Evolutionary conservation across 257 asterid species (phyloP).

Genomic region (Solanum ossicruentum): DNA sequence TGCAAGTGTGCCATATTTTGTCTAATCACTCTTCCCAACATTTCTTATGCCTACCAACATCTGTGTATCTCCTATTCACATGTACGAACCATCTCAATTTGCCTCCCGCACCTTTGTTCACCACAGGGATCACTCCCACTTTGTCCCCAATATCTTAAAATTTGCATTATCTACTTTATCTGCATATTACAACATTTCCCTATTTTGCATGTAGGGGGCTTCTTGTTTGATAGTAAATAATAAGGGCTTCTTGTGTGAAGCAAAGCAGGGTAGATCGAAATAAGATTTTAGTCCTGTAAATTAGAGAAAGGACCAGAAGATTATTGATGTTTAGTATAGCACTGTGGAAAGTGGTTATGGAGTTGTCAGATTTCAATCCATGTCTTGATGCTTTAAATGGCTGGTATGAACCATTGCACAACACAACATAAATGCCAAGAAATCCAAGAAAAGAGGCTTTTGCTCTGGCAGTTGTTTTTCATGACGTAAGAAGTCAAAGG

Average conservation of each 20-base stretch:
- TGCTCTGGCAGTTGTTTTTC: background rate
- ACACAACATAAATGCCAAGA: background rate
- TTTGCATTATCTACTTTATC: background rate
- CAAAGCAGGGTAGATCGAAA: background rate
- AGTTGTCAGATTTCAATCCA: background rate
- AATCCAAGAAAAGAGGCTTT: background rate
- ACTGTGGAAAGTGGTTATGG: background rate
- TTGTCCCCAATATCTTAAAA: background rate
- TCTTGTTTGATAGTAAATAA: background rate
- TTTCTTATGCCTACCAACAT: background rate
- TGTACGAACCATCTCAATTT: background rate
- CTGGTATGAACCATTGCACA: background rate
- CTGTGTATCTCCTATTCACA: background rate
- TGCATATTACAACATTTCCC: background rate
- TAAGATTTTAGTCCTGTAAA: background rate
- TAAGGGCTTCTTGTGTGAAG: background rate
- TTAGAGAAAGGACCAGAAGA: background rate
- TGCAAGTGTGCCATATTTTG: background rate
- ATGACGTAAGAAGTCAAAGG: background rate
- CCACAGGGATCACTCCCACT: background rate
- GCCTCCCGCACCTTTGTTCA: background rate
- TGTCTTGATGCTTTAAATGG: background rate
- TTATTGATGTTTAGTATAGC: background rate
- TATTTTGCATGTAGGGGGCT: background rate
- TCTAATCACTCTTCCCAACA: background rate